A percentile compares a stretch with the other conserved stretches of the same genome.
phyloP scores from a whole-genome alignment of 495 filamentous ascomycete species.

The Rhypophila decipiens region DNA sequence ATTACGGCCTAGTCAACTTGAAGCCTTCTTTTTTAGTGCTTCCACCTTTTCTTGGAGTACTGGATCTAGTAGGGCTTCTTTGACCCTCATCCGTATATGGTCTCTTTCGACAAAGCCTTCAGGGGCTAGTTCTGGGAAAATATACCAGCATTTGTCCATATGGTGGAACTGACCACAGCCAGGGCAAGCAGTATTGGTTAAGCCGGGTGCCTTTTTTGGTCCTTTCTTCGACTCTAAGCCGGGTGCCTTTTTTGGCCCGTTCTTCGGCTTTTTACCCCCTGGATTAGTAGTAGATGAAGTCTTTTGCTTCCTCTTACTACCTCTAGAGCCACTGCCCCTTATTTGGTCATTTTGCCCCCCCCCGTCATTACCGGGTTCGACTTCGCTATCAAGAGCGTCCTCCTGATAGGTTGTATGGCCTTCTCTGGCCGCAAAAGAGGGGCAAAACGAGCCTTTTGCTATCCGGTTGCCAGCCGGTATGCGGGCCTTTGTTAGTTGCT shows the following conservation, averaged over 20 bases:
- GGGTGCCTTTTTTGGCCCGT: too few species aligned
- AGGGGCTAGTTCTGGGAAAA: slow-evolving; percentile 1
- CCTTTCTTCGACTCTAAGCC: too few species aligned
- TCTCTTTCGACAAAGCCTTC: slow-evolving; percentile 8
- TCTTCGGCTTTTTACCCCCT: slow-evolving; percentile 1
- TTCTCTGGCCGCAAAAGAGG: too few species aligned
- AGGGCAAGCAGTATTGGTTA: slow-evolving; percentile 1
- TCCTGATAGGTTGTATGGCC: too few species aligned
- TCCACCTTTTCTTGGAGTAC: slow-evolving; percentile 4
- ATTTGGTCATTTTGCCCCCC: too few species aligned
- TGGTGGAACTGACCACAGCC: slow-evolving; percentile 6
- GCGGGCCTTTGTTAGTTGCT: too few species aligned
- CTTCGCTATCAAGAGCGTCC: too few species aligned
- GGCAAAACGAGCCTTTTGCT: too few species aligned
- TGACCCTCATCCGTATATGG: slow-evolving; percentile 1
- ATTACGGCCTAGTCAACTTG: not conserved
- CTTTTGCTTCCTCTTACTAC: not conserved
- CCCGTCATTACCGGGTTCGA: too few species aligned
- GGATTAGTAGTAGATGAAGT: not conserved
- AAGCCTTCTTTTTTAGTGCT: not conserved
- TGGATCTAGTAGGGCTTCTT: slow-evolving; percentile 5
- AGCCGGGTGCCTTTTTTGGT: slow-evolving; percentile 2
- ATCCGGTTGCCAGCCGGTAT: too few species aligned
- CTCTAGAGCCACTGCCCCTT: too few species aligned
- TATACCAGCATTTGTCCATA: slow-evolving; percentile 3